These are phyloP conservation scores for Saksenaea oblongispora DNA, from an alignment of 371 early-diverging fungal genomes.

Conservation along the genomic window DNA sequence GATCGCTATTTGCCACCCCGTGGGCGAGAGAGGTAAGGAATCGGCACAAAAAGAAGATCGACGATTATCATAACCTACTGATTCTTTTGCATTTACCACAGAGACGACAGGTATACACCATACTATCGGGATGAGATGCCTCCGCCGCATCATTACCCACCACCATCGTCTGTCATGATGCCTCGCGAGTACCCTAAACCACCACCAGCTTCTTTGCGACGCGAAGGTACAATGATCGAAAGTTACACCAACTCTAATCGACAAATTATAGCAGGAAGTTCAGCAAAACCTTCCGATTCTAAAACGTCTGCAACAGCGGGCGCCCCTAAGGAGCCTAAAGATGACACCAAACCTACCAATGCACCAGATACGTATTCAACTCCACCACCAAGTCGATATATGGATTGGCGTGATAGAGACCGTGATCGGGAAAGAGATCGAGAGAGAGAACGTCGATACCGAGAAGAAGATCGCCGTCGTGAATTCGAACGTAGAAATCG, in stretches of 20 bases:
- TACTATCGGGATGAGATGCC: conserved; percentile 51
- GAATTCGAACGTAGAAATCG: conserved; percentile 44
- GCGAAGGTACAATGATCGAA: conserved; percentile 32
- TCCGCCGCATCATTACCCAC: conserved; percentile 32
- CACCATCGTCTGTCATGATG: conserved; percentile 24
- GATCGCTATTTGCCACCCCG: conserved; percentile 42
- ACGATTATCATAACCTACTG: neutral
- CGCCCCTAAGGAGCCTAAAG: conserved; percentile 33
- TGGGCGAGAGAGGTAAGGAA: conserved; percentile 31
- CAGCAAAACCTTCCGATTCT: conserved; percentile 21
- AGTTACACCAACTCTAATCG: neutral
- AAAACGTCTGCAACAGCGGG: conserved; percentile 15
- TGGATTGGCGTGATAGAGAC: conserved; percentile 47
- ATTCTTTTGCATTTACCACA: conserved; percentile 6
- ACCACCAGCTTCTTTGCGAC: conserved; percentile 27
- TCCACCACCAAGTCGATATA: conserved; percentile 27
- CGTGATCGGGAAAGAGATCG: conserved; percentile 51
- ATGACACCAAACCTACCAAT: conserved; percentile 26
- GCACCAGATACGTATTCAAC: conserved; percentile 24
- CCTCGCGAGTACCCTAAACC: conserved; percentile 40
- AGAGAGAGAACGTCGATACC: conserved; percentile 42
- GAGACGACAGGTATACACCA: conserved; percentile 43
- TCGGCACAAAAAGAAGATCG: neutral
- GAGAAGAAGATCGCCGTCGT: conserved; percentile 51
- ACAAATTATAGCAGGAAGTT: neutral